phyloP scores from a whole-genome alignment of 345 rosid genomes.

The Salix brachista region DNA sequence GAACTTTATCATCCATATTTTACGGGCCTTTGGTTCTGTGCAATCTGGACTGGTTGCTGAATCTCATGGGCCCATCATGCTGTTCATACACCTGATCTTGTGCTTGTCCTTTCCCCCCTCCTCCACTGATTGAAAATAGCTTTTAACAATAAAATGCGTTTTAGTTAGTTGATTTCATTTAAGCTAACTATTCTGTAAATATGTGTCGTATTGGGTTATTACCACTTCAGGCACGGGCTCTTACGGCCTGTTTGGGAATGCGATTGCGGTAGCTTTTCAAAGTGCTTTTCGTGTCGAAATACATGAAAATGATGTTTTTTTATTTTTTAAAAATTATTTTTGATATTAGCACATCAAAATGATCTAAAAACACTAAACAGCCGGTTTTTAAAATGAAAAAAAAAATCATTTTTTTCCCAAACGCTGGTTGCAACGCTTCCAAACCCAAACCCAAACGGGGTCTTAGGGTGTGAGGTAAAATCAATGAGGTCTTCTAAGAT shows the following conservation, averaged over 20 bases:
- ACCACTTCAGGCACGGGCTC: no score
- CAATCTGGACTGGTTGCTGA: not conserved
- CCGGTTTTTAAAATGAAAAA: no score
- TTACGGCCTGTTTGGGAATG: no score
- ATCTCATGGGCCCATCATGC: slow-evolving; percentile 11
- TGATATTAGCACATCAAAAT: no score
- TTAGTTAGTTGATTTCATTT: not conserved
- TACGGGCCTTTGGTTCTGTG: slow-evolving; percentile 5
- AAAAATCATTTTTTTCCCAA: no score
- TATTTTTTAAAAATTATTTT: no score
- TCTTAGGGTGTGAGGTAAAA: not conserved
- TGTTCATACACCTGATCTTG: slow-evolving; percentile 5
- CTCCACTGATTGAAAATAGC: not conserved
- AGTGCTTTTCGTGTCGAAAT: no score
- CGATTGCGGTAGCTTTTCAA: no score
- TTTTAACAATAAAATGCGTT: not conserved
- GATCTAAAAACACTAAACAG: no score
- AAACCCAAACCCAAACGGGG: no score
- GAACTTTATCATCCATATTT: not conserved
- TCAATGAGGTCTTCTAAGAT: not conserved
- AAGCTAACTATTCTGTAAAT: not conserved
- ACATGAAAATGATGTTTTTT: no score
- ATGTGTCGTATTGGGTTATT: not conserved
- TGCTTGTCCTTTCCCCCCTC: not conserved
- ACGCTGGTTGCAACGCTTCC: no score